Conservation (phyloP, 2,329 filamentous ascomycete genomes). For the Bipolaris victoriae region DNA sequence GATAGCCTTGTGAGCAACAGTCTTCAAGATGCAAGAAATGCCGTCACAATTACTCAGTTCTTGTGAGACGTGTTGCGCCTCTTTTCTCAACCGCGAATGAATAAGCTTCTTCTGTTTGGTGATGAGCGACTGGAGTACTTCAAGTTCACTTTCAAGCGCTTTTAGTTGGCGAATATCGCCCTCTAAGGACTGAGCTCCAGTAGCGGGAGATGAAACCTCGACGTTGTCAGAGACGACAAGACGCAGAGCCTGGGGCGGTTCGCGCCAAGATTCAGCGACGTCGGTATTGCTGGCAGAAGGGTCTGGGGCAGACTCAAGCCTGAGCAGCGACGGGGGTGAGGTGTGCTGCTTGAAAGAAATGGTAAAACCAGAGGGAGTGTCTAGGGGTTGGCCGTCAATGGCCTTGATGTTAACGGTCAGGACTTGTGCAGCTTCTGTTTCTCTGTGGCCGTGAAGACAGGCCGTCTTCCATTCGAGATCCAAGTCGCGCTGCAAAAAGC, state of each 20-base stretch:
- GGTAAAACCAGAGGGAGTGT: slow-evolving; percentile 46
- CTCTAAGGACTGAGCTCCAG: slow-evolving; percentile 35
- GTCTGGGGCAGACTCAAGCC: slow-evolving; percentile 43
- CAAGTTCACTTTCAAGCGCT: slow-evolving; percentile 48
- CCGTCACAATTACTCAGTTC: slow-evolving; percentile 53
- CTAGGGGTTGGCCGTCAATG: slow-evolving; percentile 45
- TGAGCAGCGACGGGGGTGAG: slow-evolving; percentile 46
- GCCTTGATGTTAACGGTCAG: slow-evolving; percentile 49
- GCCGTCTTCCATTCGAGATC: slow-evolving; percentile 48
- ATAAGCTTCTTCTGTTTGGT: slow-evolving; percentile 46
- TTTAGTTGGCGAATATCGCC: slow-evolving; percentile 51
- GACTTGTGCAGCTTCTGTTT: slow-evolving; percentile 44
- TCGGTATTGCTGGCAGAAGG: slow-evolving; percentile 34
- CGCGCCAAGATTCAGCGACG: slow-evolving; percentile 45
- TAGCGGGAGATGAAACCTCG: slow-evolving; percentile 9
- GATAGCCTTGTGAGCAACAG: slow-evolving; percentile 46
- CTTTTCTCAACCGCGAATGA: slow-evolving; percentile 37
- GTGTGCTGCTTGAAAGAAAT: slow-evolving; percentile 50
- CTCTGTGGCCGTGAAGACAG: slow-evolving; percentile 45
- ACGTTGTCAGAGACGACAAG: slow-evolving; percentile 27
- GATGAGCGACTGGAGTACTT: slow-evolving; percentile 47
- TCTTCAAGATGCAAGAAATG: slow-evolving; percentile 51
- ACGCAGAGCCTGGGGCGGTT: slow-evolving; percentile 45
- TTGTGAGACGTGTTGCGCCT: slow-evolving; percentile 44
- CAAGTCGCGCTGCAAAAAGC: slow-evolving; percentile 44